A percentile compares a stretch with the other conserved stretches of the same genome.
These are phyloP conservation scores for Ceratorhiza oryzae-sativae DNA, from an alignment of 1,284 basidiomycete species.

Conservation along the genomic window DNA sequence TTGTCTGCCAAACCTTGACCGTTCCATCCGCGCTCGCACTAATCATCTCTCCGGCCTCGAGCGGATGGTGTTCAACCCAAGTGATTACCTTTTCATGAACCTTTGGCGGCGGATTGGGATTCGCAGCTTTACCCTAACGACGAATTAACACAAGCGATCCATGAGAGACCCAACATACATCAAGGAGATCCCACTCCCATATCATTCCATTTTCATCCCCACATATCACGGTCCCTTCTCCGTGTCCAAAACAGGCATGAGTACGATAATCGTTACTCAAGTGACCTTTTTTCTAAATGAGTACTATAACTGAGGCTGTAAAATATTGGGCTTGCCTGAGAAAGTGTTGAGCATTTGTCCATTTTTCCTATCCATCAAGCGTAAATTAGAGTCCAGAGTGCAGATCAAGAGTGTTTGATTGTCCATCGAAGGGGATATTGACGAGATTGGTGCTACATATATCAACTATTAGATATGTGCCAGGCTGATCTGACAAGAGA, in stretches of 20 bases:
- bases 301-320: too few relatives aligned
- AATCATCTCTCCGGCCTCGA: slow-evolving; percentile 80
- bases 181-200: slow-evolving; percentile 92
- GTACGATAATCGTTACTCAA: slow-evolving; percentile 76
- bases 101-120: slow-evolving; percentile 71
- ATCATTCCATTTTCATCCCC: slow-evolving; percentile 90
- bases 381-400: slow-evolving; percentile 82
- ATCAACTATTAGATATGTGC: not conserved
- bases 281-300: slow-evolving; percentile 63
- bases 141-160: not conserved
- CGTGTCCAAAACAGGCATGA: slow-evolving; percentile 82
- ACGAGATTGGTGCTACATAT: slow-evolving; percentile 80
- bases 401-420: slow-evolving; percentile 79
- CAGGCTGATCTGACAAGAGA: not conserved
- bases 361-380: slow-evolving; percentile 84
- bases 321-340: slow-evolving; percentile 31
- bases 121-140: slow-evolving; percentile 49
- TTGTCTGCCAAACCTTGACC: slow-evolving; percentile 73
- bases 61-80: slow-evolving; percentile 89
- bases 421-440: slow-evolving; percentile 77
- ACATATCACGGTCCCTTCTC: slow-evolving; percentile 80
- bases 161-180: slow-evolving; percentile 61
- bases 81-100: slow-evolving; percentile 85
- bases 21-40: slow-evolving; percentile 88
- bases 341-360: slow-evolving; percentile 90